Conservation (phyloP, 2,329 filamentous ascomycete species). For the Colletotrichum horii region DNA sequence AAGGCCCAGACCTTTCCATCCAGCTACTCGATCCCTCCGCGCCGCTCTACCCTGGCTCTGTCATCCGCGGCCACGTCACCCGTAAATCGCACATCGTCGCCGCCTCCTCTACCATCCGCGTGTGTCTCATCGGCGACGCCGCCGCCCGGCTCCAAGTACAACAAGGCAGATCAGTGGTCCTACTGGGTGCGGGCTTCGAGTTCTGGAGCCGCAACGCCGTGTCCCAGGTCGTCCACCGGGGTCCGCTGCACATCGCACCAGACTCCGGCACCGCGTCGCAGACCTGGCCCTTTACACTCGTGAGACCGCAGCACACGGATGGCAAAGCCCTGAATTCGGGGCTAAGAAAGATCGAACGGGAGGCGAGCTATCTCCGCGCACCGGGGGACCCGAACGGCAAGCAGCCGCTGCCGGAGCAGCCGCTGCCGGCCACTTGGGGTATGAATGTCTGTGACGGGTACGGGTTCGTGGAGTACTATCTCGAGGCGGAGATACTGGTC, state of each 20-base stretch:
- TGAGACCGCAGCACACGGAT: neutral
- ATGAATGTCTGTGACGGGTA: neutral
- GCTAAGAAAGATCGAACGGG: neutral
- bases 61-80: neutral
- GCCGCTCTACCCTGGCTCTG: neutral
- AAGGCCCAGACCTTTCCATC: neutral
- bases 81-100: neutral
- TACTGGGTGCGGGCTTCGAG: neutral
- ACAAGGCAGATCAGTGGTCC: neutral
- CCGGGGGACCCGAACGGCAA: neutral
- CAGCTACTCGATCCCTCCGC: neutral
- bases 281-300: neutral
- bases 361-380: neutral
- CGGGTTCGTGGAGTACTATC: neutral
- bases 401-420: neutral
- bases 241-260: neutral
- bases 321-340: neutral
- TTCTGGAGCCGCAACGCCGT: neutral
- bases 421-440: neutral
- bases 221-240: neutral
- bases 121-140: neutral
- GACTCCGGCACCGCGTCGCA: neutral
- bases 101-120: neutral
- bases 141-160: neutral
- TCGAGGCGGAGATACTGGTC: neutral